Conservation (phyloP, 768 basidiomycete species). For the Psilocybe azurescens region DNA sequence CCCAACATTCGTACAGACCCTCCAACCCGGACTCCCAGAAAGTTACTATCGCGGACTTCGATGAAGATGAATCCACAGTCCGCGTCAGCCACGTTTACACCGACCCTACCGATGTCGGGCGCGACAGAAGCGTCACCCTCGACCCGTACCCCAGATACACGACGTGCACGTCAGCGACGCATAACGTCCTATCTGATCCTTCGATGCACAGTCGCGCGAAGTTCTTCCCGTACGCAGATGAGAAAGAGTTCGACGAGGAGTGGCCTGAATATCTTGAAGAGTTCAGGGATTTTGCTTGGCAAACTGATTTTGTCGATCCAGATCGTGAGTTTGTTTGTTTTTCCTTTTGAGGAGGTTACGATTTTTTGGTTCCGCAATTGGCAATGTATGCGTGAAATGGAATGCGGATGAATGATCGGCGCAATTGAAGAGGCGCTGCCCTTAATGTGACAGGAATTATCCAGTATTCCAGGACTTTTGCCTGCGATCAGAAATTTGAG, state of each 20-base stretch:
- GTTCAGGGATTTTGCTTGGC: slow-evolving; percentile 38
- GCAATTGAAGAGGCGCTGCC: too few relatives aligned
- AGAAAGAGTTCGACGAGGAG: slow-evolving; percentile 38
- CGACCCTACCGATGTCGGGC: background rate
- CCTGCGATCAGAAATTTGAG: too few relatives aligned
- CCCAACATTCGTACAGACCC: background rate
- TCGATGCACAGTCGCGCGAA: slow-evolving; percentile 9
- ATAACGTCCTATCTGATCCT: slow-evolving; percentile 28
- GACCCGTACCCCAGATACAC: slow-evolving; percentile 41
- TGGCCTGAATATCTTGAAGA: slow-evolving; percentile 26
- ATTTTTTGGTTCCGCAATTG: background rate
- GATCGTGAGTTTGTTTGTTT: slow-evolving; percentile 44
- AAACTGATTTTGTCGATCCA: slow-evolving; percentile 46
- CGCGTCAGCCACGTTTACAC: background rate
- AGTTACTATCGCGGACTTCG: slow-evolving; percentile 1
- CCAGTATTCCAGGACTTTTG: too few relatives aligned
- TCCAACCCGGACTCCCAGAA: background rate
- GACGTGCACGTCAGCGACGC: slow-evolving; percentile 48
- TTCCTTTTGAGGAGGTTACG: background rate
- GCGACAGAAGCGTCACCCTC: background rate
- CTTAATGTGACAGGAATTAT: too few relatives aligned
- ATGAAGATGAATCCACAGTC: background rate
- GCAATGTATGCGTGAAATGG: background rate
- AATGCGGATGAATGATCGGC: too few relatives aligned
- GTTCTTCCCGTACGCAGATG: slow-evolving; percentile 57